Evolutionary conservation across 345 rosid species (phyloP).

Genomic region (Gossypium raimondii): DNA sequence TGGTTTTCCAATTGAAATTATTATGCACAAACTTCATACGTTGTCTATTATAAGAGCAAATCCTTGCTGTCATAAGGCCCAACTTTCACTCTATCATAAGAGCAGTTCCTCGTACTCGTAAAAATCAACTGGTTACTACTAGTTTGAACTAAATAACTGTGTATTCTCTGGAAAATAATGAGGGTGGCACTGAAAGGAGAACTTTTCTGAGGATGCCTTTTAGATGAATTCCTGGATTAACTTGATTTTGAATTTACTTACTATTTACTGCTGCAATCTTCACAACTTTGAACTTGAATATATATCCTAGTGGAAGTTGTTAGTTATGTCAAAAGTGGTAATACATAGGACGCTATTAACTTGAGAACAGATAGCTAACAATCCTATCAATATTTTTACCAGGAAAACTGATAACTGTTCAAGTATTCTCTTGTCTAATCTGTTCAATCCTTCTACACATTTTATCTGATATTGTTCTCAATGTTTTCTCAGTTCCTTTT

Average conservation of each 20-base stretch:
- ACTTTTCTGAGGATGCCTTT: conserved; percentile 2
- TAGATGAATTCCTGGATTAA: background rate
- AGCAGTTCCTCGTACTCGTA: background rate
- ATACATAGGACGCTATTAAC: no score
- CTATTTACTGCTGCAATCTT: background rate
- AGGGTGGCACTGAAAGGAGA: background rate
- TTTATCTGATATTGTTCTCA: no score
- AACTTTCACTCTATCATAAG: background rate
- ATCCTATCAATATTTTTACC: no score
- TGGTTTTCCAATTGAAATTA: background rate
- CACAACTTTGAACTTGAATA: background rate
- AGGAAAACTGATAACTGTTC: no score
- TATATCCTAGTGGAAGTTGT: background rate
- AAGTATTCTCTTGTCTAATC: no score
- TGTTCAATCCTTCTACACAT: no score
- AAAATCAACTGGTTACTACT: background rate
- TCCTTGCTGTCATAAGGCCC: background rate
- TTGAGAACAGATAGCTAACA: no score
- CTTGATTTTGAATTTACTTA: no score
- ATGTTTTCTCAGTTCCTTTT: conserved; percentile 49
- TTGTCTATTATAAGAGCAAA: background rate
- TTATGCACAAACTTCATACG: background rate
- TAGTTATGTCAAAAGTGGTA: background rate
- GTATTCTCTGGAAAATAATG: background rate
- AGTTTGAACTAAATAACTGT: background rate